Percentiles rank a stretch among this genome's conserved stretches.
These are phyloP conservation scores for Aspergillus viridinutans DNA, from an alignment of 2,329 filamentous ascomycete species.

Conservation along the genomic window DNA sequence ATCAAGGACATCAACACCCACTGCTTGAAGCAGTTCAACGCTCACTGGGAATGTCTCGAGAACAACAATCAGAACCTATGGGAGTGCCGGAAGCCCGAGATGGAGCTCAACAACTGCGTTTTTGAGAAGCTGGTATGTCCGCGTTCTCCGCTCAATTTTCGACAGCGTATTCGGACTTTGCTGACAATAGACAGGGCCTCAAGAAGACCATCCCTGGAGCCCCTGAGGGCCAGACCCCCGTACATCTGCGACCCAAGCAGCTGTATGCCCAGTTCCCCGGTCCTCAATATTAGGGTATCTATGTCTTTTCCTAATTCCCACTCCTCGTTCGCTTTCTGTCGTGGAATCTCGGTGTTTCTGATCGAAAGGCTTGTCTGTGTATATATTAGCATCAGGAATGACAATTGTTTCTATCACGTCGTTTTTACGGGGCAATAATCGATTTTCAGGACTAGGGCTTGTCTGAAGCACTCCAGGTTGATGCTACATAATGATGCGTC, in stretches of 20 bases:
- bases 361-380: constrained; percentile 27
- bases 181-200: constrained; percentile 56
- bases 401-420: constrained; percentile 21
- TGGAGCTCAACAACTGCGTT: constrained; percentile 90
- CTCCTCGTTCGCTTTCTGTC: constrained; percentile 21
- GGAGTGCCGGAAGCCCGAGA: constrained; percentile 86
- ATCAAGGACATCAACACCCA: constrained; percentile 94
- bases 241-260: constrained; percentile 63
- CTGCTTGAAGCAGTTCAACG: constrained; percentile 85
- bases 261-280: constrained; percentile 40
- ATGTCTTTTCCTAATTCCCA: constrained; percentile 18
- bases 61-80: constrained; percentile 97
- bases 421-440: not conserved
- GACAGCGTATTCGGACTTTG: not conserved
- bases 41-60: constrained; percentile 93
- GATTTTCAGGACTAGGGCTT: not conserved
- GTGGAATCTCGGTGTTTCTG: constrained; percentile 19
- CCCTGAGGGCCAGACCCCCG: constrained; percentile 64
- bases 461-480: not conserved
- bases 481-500: not conserved
- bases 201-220: constrained; percentile 76
- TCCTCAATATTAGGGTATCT: constrained; percentile 32
- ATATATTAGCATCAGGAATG: constrained; percentile 39
- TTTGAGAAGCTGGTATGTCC: constrained; percentile 84
- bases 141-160: not conserved